A percentile compares a stretch with the other conserved stretches of the same genome.
Conservation (phyloP, 2,329 filamentous ascomycete species). For the Claviceps africana region DNA sequence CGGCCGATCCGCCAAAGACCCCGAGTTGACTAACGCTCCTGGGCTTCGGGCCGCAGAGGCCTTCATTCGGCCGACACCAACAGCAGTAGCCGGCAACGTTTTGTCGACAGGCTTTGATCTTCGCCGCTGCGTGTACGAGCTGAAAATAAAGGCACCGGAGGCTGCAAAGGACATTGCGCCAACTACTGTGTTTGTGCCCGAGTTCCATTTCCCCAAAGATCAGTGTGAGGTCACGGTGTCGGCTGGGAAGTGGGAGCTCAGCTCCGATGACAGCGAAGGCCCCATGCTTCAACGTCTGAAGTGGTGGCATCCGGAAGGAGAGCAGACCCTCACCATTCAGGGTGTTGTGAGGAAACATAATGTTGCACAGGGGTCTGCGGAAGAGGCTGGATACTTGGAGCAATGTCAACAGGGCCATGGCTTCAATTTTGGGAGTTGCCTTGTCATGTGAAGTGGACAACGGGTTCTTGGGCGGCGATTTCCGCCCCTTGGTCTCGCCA, state of each 20-base stretch:
- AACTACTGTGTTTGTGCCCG: slow-evolving; percentile 75
- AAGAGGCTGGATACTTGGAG: slow-evolving; percentile 69
- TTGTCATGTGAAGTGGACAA: slow-evolving; percentile 30
- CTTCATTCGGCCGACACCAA: slow-evolving; percentile 74
- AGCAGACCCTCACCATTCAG: slow-evolving; percentile 64
- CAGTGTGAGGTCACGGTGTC: slow-evolving; percentile 59
- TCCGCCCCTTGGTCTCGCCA: not conserved
- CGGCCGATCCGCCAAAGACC: slow-evolving; percentile 33
- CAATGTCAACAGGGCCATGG: slow-evolving; percentile 40
- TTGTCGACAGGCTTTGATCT: slow-evolving; percentile 69
- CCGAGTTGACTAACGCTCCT: slow-evolving; percentile 46
- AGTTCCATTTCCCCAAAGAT: slow-evolving; percentile 78
- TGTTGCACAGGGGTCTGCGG: slow-evolving; percentile 41
- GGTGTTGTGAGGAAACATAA: slow-evolving; percentile 57
- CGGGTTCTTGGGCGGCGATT: not conserved
- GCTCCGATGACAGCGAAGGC: slow-evolving; percentile 54
- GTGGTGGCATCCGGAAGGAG: slow-evolving; percentile 88
- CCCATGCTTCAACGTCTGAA: slow-evolving; percentile 60
- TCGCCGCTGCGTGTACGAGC: slow-evolving; percentile 58
- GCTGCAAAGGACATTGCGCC: slow-evolving; percentile 49
- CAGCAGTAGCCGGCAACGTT: slow-evolving; percentile 59
- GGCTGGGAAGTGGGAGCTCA: slow-evolving; percentile 82
- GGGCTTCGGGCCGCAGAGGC: slow-evolving; percentile 87
- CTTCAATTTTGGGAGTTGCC: slow-evolving; percentile 31
- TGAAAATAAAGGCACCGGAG: slow-evolving; percentile 51